Percentiles rank a stretch among this genome's conserved stretches.
Conservation (phyloP, 768 basidiomycete species). For the Lyophyllum decastes region DNA sequence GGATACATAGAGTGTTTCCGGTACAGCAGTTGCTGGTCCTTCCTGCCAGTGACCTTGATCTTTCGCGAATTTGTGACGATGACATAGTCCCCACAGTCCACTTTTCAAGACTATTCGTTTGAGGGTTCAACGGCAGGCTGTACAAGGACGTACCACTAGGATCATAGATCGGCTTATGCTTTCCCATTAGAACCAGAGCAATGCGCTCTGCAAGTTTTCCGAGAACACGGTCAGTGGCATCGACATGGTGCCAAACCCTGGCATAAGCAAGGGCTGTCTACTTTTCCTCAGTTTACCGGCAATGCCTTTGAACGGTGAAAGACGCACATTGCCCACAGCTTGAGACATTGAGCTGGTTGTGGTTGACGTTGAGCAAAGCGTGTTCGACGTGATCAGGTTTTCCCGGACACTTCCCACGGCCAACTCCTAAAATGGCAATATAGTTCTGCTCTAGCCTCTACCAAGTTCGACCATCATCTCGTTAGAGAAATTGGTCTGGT, state of each 20-base stretch:
- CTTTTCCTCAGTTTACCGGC: not conserved
- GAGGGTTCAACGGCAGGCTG: not conserved
- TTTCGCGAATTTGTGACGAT: conserved; percentile 88
- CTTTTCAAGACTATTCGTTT: conserved; percentile 38
- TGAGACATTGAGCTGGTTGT: conserved; percentile 62
- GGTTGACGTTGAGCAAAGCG: not conserved
- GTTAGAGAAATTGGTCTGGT: not conserved
- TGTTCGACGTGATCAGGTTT: not conserved
- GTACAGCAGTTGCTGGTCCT: conserved; percentile 85
- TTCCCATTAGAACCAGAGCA: conserved; percentile 96
- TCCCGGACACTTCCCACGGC: conserved; percentile 10
- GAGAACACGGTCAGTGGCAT: conserved; percentile 87
- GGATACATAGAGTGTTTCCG: conserved; percentile 91
- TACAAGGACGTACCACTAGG: conserved; percentile 64
- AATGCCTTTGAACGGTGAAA: not conserved
- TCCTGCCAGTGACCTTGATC: conserved; percentile 86
- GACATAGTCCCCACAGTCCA: conserved; percentile 98
- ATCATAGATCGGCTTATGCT: conserved; percentile 98
- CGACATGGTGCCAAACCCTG: conserved; percentile 95
- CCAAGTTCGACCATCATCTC: not conserved
- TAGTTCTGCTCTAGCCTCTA: not conserved
- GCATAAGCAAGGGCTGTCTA: conserved; percentile 95
- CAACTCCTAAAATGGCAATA: not conserved
- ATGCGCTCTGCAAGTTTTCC: conserved; percentile 95
- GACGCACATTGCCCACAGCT: conserved; percentile 76